Conservation (phyloP, 306 rosid genomes). For the Vigna hirtella region DNA sequence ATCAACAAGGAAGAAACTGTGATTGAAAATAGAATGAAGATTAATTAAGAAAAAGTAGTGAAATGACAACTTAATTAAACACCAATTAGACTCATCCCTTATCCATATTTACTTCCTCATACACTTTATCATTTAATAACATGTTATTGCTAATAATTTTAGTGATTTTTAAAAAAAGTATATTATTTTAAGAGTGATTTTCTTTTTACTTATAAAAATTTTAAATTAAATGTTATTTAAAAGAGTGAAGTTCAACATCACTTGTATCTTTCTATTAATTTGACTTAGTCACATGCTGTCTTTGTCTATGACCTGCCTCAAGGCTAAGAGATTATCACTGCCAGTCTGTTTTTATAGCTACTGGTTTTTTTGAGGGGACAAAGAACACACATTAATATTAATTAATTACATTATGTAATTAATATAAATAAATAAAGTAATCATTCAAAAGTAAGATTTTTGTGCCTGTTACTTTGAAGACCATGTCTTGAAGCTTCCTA, state of each 20-base stretch:
- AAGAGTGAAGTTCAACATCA: too few species aligned
- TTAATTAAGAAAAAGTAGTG: conserved; percentile 11
- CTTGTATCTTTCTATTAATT: too few species aligned
- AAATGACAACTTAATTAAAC: conserved; percentile 26
- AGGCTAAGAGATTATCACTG: neutral
- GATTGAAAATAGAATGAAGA: conserved; percentile 1
- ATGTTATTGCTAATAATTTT: too few species aligned
- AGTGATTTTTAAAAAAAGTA: too few species aligned
- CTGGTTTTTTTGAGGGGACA: conserved; percentile 6
- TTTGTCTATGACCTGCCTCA: too few species aligned
- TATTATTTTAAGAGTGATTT: too few species aligned
- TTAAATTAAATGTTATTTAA: too few species aligned
- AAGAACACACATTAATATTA: conserved; percentile 31
- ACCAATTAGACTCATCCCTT: conserved; percentile 15
- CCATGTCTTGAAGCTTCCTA: conserved; percentile 8
- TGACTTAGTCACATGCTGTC: too few species aligned
- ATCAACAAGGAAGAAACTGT: conserved; percentile 9
- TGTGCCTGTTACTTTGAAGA: neutral
- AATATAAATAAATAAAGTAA: conserved; percentile 13
- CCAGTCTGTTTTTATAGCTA: conserved; percentile 30
- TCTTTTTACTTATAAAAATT: too few species aligned
- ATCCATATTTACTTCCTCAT: neutral
- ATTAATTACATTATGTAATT: conserved; percentile 24
- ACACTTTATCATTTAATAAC: too few species aligned
- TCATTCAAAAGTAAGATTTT: conserved; percentile 4